These are phyloP conservation scores for Prunus fruticosa DNA, from an alignment of 306 rosid species.

Conservation along the genomic window DNA sequence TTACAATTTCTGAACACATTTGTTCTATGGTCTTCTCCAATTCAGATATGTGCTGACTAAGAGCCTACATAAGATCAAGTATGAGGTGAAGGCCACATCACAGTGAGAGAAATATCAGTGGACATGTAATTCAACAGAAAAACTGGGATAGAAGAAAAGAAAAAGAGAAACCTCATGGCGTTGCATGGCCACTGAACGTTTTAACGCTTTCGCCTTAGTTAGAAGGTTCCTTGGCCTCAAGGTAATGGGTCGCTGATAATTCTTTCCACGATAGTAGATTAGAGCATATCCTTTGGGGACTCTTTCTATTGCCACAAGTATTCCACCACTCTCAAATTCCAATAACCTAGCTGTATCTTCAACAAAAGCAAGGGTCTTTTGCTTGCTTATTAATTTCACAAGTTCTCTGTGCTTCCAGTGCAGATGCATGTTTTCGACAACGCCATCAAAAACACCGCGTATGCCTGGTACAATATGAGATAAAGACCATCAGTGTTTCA, in stretches of 20 bases:
- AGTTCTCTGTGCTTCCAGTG: slow-evolving; percentile 97
- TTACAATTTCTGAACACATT: slow-evolving; percentile 77
- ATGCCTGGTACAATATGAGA: slow-evolving; percentile 57
- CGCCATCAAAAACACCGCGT: slow-evolving; percentile 85
- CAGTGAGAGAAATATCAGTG: slow-evolving; percentile 8
- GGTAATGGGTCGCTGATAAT: slow-evolving; percentile 73
- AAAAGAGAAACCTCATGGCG: slow-evolving; percentile 70
- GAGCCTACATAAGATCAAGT: slow-evolving; percentile 64
- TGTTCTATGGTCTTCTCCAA: slow-evolving; percentile 62
- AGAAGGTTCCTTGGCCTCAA: slow-evolving; percentile 82
- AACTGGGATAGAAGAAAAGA: neutral
- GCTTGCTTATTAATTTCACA: slow-evolving; percentile 83
- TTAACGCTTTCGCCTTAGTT: slow-evolving; percentile 84
- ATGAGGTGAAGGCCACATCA: slow-evolving; percentile 17
- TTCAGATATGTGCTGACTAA: slow-evolving; percentile 84
- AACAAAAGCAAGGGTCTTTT: slow-evolving; percentile 75
- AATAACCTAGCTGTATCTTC: slow-evolving; percentile 88
- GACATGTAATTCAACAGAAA: neutral
- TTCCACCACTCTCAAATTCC: slow-evolving; percentile 89
- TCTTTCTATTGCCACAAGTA: slow-evolving; percentile 83
- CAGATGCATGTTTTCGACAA: slow-evolving; percentile 93
- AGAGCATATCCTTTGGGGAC: slow-evolving; percentile 86
- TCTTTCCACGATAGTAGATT: slow-evolving; percentile 94
- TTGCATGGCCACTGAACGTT: slow-evolving; percentile 85
- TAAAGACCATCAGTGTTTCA: slow-evolving; percentile 22